A percentile compares a stretch with the other conserved stretches of the same genome.
Conservation (phyloP, 2,329 filamentous ascomycete genomes). For the Verticillium nubilum region DNA sequence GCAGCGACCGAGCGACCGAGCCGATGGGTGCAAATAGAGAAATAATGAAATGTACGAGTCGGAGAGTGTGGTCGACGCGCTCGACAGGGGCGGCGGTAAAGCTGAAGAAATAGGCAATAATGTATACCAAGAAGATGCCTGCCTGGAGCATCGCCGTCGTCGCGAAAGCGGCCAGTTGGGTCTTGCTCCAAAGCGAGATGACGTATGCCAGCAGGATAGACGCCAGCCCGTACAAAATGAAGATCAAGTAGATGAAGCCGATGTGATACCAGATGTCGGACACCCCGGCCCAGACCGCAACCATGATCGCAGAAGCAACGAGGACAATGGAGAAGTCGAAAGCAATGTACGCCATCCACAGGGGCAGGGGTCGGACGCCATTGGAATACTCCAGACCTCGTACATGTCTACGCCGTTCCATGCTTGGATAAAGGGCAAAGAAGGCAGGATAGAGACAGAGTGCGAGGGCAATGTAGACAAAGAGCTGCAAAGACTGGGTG, state of each 20-base stretch:
- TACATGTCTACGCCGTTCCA: slow-evolving; percentile 73
- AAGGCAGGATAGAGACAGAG: slow-evolving; percentile 78
- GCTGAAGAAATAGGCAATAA: slow-evolving; percentile 66
- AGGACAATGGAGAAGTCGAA: slow-evolving; percentile 79
- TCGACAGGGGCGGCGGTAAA: slow-evolving; percentile 67
- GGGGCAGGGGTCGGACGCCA: slow-evolving; percentile 72
- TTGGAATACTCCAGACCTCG: slow-evolving; percentile 87
- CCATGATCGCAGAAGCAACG: slow-evolving; percentile 57
- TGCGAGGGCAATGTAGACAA: slow-evolving; percentile 76
- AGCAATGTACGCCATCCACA: slow-evolving; percentile 77
- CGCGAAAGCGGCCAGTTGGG: slow-evolving; percentile 79
- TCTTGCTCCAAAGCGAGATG: slow-evolving; percentile 72
- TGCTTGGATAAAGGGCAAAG: slow-evolving; percentile 83
- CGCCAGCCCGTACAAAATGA: slow-evolving; percentile 60
- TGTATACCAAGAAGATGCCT: slow-evolving; percentile 63
- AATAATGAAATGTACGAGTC: slow-evolving; percentile 67
- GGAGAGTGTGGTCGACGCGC: slow-evolving; percentile 30
- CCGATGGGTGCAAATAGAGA: slow-evolving; percentile 71
- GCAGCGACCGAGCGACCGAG: slow-evolving; percentile 67
- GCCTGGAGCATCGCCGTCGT: slow-evolving; percentile 75
- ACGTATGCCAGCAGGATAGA: slow-evolving; percentile 74
- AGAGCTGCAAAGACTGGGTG: slow-evolving; percentile 68
- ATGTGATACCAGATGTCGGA: slow-evolving; percentile 70
- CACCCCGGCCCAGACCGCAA: slow-evolving; percentile 62
- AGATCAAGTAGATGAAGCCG: slow-evolving; percentile 73